Evolutionary conservation across 83 land plant species (phyloP).

Genomic region (Larix sibirica): DNA sequence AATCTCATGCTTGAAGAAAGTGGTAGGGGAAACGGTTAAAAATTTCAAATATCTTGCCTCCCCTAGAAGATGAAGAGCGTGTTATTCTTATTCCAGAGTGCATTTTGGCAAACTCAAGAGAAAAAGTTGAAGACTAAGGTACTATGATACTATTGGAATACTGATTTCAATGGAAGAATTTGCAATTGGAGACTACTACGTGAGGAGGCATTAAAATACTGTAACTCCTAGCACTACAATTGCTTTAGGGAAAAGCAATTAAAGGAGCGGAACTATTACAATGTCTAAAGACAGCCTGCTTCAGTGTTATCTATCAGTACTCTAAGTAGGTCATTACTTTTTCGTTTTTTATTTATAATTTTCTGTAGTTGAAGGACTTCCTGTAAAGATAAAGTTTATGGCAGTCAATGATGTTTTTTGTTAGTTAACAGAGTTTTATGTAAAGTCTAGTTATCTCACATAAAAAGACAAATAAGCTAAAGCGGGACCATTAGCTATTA

Average conservation of each 20-base stretch:
- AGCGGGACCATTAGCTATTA: no score
- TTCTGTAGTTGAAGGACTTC: not conserved
- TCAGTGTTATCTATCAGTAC: not conserved
- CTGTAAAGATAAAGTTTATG: not conserved
- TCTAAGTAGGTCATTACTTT: not conserved
- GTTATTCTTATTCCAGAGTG: not conserved
- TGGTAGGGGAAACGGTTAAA: not conserved
- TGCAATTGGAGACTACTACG: not conserved
- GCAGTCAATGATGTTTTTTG: not conserved
- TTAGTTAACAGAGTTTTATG: not conserved
- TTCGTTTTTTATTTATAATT: not conserved
- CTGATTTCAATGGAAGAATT: not conserved
- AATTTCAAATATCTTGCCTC: not conserved
- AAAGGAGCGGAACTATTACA: not conserved
- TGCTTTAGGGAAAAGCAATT: not conserved
- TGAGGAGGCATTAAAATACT: not conserved
- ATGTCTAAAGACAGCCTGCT: not conserved
- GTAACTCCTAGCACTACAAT: not conserved
- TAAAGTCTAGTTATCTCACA: not conserved
- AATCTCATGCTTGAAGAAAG: not conserved
- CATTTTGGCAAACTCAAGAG: not conserved
- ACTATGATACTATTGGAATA: not conserved
- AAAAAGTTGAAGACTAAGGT: not conserved
- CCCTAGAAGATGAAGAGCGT: not conserved
- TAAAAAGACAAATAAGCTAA: no score